Evolutionary conservation across 768 basidiomycete species (phyloP), one percentile per base, ranked within the genome.

Genomic region (Boletus bicolor): DNA sequence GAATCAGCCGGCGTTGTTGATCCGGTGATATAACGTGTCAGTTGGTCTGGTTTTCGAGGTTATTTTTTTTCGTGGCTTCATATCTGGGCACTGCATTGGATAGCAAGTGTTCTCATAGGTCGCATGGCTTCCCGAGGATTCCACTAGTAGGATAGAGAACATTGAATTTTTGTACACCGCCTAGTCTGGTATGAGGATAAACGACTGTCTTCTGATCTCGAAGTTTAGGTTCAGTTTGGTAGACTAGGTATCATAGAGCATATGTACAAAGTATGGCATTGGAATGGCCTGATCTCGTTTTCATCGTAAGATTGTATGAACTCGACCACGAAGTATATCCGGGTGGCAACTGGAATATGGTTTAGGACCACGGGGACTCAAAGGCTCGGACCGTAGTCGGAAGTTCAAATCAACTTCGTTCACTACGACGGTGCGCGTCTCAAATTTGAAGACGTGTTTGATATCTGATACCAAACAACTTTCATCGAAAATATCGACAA

Each of bases 1-100:
- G 59, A 68, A 60, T 42, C 72, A 68, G 32, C 30, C 52, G 60
- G 45, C 46, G 55, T 56, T 52, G 54, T 17, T 56, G 48, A 56
- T 41, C 37, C 24, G 15, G 19, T 38, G 54, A 36, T 21, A 26
- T 24, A 24, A 24, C 38, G 32, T 39, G 41, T 45, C 7, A 17
- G 44, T 32, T 34, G 6, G 41, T 34, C 15, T 44, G 44, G 30
- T 28, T 37, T 45, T 44, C 19, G 39, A 21, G 32, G 26, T 12
- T 38, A 38, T 38, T 43, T 42, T 43, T 37, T 48, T 43, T 37
- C 44, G 34, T n/a, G 32, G 10, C 24, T 32, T 44, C 51, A 51
- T 28, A 24, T 44, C 37, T 24, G 39, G 52, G 26, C 26, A 17
- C 32, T n/a, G 37, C 48, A 14, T 43, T 34, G 14, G 49, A 42